Conservation (phyloP, 306 rosid genomes). For the Dalbergia cultrata region DNA sequence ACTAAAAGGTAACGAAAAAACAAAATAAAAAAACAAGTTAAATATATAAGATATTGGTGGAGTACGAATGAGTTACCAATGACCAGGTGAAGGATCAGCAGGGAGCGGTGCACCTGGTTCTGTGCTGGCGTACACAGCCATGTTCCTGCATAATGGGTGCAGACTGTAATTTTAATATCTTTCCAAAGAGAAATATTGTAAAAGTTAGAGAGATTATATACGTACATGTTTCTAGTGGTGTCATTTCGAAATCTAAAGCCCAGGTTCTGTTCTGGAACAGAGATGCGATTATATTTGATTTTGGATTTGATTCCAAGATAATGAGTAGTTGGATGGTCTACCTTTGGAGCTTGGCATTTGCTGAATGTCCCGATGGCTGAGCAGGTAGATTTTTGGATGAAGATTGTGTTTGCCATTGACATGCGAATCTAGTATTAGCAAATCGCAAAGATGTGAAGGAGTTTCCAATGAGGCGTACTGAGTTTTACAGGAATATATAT, state of each 20-base stretch:
- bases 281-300: conserved; percentile 19
- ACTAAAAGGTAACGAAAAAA: no score
- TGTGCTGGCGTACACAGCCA: conserved; percentile 44
- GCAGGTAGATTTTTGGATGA: conserved; percentile 20
- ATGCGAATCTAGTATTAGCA: neutral
- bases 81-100: conserved; percentile 24
- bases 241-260: conserved; percentile 16
- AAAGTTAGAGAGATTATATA: neutral
- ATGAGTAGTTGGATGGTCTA: conserved; percentile 7
- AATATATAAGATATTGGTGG: no score
- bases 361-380: neutral
- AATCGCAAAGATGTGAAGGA: neutral
- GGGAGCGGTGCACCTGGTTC: conserved; percentile 51
- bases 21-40: no score
- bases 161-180: neutral
- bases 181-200: no score
- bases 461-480: no score
- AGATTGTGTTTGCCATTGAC: conserved; percentile 36
- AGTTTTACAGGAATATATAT: no score
- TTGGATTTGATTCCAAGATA: conserved; percentile 31
- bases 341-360: no score
- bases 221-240: conserved; percentile 44
- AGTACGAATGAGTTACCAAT: conserved; percentile 19
- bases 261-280: conserved; percentile 10
- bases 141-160: conserved; percentile 50